phyloP scores from a whole-genome alignment of 441 rosid genomes.

The Mallotus repandus region DNA sequence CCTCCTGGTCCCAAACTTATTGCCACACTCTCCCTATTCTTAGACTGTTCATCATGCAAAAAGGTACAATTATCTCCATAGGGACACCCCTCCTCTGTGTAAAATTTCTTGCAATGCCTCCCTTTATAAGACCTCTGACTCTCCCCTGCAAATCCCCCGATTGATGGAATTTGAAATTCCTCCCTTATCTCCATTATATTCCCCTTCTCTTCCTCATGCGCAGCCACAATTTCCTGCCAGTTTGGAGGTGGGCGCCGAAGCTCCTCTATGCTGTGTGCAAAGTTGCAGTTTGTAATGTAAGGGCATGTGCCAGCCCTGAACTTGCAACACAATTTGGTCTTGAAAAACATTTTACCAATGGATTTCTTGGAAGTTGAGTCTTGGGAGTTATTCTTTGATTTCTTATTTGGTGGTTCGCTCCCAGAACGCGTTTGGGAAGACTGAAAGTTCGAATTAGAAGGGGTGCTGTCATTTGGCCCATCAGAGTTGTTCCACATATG shows the following conservation, averaged over 20 bases:
- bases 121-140: conserved; percentile 79
- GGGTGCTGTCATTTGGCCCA: conserved; percentile 28
- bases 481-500: conserved; percentile 45
- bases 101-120: conserved; percentile 93
- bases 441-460: conserved; percentile 40
- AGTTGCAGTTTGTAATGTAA: conserved; percentile 80
- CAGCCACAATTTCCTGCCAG: conserved; percentile 95
- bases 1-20: conserved; percentile 92
- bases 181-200: conserved; percentile 41
- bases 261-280: conserved; percentile 93
- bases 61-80: conserved; percentile 91
- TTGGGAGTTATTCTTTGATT: conserved; percentile 46
- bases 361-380: conserved; percentile 54
- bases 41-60: conserved; percentile 82
- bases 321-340: conserved; percentile 88
- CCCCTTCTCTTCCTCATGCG: conserved; percentile 62
- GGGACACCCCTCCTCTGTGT: conserved; percentile 91
- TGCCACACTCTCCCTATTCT: conserved; percentile 87
- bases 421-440: conserved; percentile 38
- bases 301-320: conserved; percentile 84
- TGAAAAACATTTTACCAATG: conserved; percentile 90
- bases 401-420: conserved; percentile 63
- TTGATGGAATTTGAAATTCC: conserved; percentile 81
- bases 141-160: conserved; percentile 52
- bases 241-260: conserved; percentile 91